These are phyloP conservation scores for Diplodia scrobiculata DNA, from an alignment of 2,329 filamentous ascomycete genomes.

Conservation along the genomic window DNA sequence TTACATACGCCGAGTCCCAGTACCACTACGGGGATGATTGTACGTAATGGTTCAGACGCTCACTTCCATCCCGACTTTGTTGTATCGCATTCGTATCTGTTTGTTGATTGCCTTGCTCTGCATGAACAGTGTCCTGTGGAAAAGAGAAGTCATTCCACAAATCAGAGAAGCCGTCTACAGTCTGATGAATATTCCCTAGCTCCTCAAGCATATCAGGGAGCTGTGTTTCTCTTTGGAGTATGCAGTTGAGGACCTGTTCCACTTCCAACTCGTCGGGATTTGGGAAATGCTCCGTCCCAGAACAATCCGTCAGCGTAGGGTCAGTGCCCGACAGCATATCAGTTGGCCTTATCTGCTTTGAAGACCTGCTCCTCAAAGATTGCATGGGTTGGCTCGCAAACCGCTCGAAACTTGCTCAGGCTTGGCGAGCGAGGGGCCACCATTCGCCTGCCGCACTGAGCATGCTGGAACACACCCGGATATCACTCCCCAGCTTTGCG, in stretches of 20 bases:
- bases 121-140: neutral
- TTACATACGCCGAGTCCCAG: too few relatives aligned
- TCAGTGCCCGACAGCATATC: neutral
- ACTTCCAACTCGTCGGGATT: neutral
- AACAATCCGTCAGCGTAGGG: neutral
- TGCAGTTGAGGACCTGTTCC: neutral
- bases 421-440: constrained; percentile 39
- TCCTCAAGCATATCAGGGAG: neutral
- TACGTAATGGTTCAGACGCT: neutral
- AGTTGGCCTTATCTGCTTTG: neutral
- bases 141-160: neutral
- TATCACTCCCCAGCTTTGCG: constrained; percentile 34
- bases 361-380: neutral
- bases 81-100: neutral
- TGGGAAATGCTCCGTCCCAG: neutral
- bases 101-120: neutral
- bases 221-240: neutral
- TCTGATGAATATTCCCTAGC: too few relatives aligned
- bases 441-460: constrained; percentile 47
- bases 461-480: constrained; percentile 43
- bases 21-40: neutral
- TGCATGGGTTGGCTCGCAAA: neutral
- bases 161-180: neutral
- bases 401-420: constrained; percentile 33
- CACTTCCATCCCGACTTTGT: neutral